phyloP scores from a whole-genome alignment of 345 rosid species.

The Lepidium sativum region DNA sequence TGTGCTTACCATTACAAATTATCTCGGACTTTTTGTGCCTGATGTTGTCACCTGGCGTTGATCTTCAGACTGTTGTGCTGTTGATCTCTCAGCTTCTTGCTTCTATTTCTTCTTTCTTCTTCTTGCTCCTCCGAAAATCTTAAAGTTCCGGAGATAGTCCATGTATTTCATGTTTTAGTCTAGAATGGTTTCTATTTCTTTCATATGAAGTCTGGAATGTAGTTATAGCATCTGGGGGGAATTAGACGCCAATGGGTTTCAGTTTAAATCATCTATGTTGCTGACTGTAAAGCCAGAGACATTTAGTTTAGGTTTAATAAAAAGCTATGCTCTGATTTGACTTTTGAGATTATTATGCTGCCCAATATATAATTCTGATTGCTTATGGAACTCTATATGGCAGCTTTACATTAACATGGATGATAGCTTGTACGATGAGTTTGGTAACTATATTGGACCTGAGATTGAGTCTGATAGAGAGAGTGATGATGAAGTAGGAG shows the following conservation, averaged over 20 bases:
- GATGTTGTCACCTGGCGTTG: not conserved
- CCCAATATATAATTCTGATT: not conserved
- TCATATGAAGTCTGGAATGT: not conserved
- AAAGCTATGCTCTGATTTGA: not conserved
- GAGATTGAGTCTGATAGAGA: conserved; percentile 90
- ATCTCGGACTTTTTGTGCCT: not conserved
- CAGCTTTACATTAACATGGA: conserved; percentile 50
- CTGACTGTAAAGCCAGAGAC: not conserved
- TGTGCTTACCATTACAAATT: not conserved
- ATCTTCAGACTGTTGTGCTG: not conserved
- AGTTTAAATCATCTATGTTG: not conserved
- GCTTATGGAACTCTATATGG: not conserved
- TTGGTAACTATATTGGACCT: conserved; percentile 97
- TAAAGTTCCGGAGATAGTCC: not conserved
- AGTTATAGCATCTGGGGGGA: not conserved
- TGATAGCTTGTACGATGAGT: conserved; percentile 93
- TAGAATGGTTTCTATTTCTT: not conserved
- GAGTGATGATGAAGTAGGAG: conserved; percentile 62
- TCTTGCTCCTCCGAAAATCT: not conserved
- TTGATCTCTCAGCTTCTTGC: not conserved
- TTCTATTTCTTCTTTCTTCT: not conserved
- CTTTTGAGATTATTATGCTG: not conserved
- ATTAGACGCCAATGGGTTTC: not conserved
- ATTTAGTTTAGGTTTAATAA: not conserved
- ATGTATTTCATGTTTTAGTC: not conserved